phyloP scores from a whole-genome alignment of 2,329 filamentous ascomycete genomes.

The Pseudogymnoascus sp. region DNA sequence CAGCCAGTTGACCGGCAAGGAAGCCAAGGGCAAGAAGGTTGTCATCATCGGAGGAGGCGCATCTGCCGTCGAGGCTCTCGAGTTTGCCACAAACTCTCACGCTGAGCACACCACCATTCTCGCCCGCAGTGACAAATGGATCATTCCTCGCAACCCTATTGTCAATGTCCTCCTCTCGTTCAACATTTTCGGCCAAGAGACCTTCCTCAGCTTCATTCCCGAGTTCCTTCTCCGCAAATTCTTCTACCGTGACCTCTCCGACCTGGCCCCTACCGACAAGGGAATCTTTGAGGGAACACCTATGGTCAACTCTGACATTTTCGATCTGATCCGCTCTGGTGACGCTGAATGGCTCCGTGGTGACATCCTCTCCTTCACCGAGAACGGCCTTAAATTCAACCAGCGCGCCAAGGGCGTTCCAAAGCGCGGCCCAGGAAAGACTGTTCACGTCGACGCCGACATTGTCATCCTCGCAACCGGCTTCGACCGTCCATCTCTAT shows the following conservation, averaged over 20 bases:
- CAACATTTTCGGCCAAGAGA: conserved; percentile 76
- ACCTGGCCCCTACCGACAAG: conserved; percentile 61
- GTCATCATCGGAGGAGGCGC: conserved; percentile 73
- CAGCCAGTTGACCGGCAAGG: conserved; percentile 63
- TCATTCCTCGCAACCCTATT: conserved; percentile 72
- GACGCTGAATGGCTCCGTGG: conserved; percentile 73
- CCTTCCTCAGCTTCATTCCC: conserved; percentile 67
- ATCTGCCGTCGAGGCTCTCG: conserved; percentile 73
- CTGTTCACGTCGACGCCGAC: conserved; percentile 62
- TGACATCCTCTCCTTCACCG: conserved; percentile 62
- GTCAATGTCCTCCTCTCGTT: conserved; percentile 66
- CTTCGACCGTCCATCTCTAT: conserved; percentile 64
- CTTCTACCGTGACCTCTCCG: conserved; percentile 75
- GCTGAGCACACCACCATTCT: conserved; percentile 66
- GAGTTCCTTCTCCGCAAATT: conserved; percentile 67
- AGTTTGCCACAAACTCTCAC: conserved; percentile 63
- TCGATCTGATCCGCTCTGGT: conserved; percentile 65
- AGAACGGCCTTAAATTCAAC: conserved; percentile 63
- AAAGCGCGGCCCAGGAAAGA: conserved; percentile 63
- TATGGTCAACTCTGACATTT: conserved; percentile 79
- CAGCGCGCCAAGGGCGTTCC: conserved; percentile 65
- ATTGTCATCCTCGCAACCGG: conserved; percentile 80
- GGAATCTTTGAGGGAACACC: conserved; percentile 79
- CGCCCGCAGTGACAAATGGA: conserved; percentile 76
- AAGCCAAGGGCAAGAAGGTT: conserved; percentile 67